Evolutionary conservation across 192 early-diverging fungal genomes (phyloP).

Genomic region (Coemansia sp.): DNA sequence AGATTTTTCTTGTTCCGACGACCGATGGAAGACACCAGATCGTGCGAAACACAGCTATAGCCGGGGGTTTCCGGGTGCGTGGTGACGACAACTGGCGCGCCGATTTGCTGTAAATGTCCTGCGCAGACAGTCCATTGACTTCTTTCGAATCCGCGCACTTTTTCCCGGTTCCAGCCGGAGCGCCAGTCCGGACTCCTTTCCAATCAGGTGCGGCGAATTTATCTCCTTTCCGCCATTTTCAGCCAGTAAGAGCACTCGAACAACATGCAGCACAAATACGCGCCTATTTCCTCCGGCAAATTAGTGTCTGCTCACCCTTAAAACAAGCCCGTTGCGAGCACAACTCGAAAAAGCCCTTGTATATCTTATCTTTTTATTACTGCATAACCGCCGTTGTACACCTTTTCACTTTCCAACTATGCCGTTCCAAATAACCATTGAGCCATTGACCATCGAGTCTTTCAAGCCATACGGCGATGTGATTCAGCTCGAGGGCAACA

Average conservation of each 20-base stretch:
- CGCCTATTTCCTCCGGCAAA: not conserved
- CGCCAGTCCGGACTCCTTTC: not conserved
- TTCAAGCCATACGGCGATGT: slow-evolving; percentile 77
- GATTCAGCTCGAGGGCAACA: slow-evolving; percentile 58
- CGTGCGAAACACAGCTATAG: too few species aligned
- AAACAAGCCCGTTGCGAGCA: not conserved
- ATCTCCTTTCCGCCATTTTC: not conserved
- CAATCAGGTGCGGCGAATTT: not conserved
- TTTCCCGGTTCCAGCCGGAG: not conserved
- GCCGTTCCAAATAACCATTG: slow-evolving; percentile 50
- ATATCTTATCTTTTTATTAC: not conserved
- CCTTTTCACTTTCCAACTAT: not conserved
- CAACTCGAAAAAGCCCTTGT: not conserved
- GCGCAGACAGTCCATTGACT: not conserved
- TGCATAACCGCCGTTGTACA: not conserved
- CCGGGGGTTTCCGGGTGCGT: too few species aligned
- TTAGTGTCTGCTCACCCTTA: not conserved
- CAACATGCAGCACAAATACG: not conserved
- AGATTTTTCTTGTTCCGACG: too few species aligned
- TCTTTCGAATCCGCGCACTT: not conserved
- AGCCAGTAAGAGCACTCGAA: not conserved
- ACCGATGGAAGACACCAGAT: too few species aligned
- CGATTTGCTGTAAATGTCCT: not conserved
- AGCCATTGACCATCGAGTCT: slow-evolving; percentile 65
- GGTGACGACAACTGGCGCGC: not conserved